Evolutionary conservation across 441 rosid species (phyloP), one percentile per base, ranked within the genome.

Genomic region (Gossypium lobatum): DNA sequence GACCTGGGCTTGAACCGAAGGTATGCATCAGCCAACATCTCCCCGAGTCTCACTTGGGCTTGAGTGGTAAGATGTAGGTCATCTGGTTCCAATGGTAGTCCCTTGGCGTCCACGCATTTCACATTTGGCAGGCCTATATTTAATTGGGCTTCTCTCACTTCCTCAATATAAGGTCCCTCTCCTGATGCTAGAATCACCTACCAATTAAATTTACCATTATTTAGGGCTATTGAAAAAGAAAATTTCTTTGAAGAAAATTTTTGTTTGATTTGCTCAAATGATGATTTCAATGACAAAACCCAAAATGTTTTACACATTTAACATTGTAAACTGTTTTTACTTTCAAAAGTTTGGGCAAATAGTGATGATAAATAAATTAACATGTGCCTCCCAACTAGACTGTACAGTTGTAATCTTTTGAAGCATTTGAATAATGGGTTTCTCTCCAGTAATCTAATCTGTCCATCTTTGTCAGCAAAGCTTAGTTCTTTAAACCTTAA

Each of bases 141-240:
- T 4, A 85, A 3, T 64, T 91, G 95, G 18, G 88, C 91, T 73
- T 84, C 45, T 60, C 97, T 88, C 48, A 93, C 86, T 16, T 73
- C 82, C 13, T 83, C 83, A 2, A 76, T 14, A 26, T 78, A 89
- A 5, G 89, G 87, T 17, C 97, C 97, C 54, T 74, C 66, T 4
- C 88, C 90, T 11, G 93, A 86, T 6, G 90, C 95, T 39, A 93
- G 50, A 39, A 86, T 90, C 79, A 91, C 96, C 96, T 92, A 74
- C 66, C 64, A 67, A 69, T 21, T 6, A 62, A 52, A 39, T 37
- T 52, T 23, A 52, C 57, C 66, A 21, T 23, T 23, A 16, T 60
- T 42, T 20, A 58, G 23, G 16, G 4, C 25, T 21, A 9, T 16
- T 63, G 11, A 21, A 37, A 18, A 31, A 31, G 7, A 31, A 31